Evolutionary conservation across 495 filamentous ascomycete genomes (phyloP), one percentile per base, ranked within the genome.

Genomic region (Letharia lupina): DNA sequence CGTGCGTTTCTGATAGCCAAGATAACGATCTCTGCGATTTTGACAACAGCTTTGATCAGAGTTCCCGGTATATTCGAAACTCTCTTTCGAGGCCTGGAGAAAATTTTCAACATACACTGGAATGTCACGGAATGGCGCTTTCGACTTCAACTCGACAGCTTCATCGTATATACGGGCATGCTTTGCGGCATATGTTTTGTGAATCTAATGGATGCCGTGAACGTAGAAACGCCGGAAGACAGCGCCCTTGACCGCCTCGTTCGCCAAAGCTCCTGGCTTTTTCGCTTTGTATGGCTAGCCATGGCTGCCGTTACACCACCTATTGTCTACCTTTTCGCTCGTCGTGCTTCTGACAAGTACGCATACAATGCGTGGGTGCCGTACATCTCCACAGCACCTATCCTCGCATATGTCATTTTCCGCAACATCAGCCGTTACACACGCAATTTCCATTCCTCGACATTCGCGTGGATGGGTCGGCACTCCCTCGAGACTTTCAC

Each of bases 401-500:
- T 87, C 62, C 67, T 86, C 9, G 70, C 79, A 18, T 82, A 79
- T 62, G 70, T 83, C 47, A 70, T 77, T 18, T 70, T 88, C 12
- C 77, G 84, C 28, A 87, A 85, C 69, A 72, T 75, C 2, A 77
- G 75, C 59, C 67, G 68, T 4, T 48, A 67, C 23, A 64, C 81
- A 16, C 74, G 82, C 40, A 78, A 75, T 31, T 69, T 72, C 56
- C 73, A 83, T 67, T 82, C 80, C 9, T 54, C 54, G 1, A 62
- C 75, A 31, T 85, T 85, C 60, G 76, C 82, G 8, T 83, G 79
- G 77, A 69, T 87, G 1, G 86, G 86, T 13, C 75, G 76, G 11
- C 77, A 75, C 47, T 83, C 83, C 9, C 75, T 87, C 8, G 86
- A 86, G 68, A 82, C 81, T 2, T 87, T 84, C 66, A 76, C 83